Conservation (phyloP, 805 yeast genomes). For the Candida orba region DNA sequence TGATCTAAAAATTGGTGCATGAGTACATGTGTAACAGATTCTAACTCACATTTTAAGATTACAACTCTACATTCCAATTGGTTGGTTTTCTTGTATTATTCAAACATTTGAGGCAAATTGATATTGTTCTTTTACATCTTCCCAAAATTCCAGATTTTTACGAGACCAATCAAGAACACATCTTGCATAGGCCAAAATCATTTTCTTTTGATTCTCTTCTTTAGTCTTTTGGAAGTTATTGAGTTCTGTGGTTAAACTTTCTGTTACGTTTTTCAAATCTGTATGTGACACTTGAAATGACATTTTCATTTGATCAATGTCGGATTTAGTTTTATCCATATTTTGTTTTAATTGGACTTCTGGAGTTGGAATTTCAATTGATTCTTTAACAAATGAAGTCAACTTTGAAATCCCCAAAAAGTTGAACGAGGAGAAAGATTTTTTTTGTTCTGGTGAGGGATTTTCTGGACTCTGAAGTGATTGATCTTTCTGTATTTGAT, state of each 20-base stretch:
- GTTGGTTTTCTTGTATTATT: not conserved
- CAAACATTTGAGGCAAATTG: not conserved
- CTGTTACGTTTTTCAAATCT: conserved; percentile 44
- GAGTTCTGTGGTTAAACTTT: conserved; percentile 34
- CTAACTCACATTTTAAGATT: too few relatives aligned
- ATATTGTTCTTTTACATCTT: conserved; percentile 39
- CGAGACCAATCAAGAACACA: conserved; percentile 60
- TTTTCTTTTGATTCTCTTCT: conserved; percentile 43
- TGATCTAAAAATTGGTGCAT: not conserved
- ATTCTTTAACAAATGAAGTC: conserved; percentile 47
- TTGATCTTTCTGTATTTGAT: not conserved
- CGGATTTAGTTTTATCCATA: conserved; percentile 36
- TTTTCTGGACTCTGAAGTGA: not conserved
- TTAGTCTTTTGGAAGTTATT: conserved; percentile 41
- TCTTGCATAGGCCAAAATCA: conserved; percentile 46
- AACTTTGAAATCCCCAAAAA: conserved; percentile 48
- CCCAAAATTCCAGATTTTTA: conserved; percentile 62
- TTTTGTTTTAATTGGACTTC: conserved; percentile 52
- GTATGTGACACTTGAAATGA: conserved; percentile 46
- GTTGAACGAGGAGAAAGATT: conserved; percentile 34
- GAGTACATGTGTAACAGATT: too few relatives aligned
- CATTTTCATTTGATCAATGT: conserved; percentile 39
- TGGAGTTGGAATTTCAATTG: conserved; percentile 55
- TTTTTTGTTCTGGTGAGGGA: conserved; percentile 20
- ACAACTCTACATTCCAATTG: not conserved